A percentile compares a stretch with the other conserved stretches of the same genome.
Evolutionary conservation across 2,329 filamentous ascomycete species (phyloP).

Genomic region (Hymenoscyphus scutula): DNA sequence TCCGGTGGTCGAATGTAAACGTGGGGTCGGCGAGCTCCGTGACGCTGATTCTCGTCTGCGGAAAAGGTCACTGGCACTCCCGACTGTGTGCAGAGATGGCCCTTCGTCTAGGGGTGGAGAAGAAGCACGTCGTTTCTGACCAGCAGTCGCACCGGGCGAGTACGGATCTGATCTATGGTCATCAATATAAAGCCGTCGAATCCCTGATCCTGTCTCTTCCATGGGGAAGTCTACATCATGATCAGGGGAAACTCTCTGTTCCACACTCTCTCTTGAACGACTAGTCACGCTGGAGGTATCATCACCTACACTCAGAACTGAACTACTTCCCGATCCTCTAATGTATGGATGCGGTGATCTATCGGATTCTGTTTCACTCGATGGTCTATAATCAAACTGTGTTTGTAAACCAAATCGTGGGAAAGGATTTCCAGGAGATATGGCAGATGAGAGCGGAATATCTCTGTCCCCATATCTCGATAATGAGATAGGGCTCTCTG

Average conservation of each 20-base stretch:
- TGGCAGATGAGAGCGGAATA: slow-evolving; percentile 31
- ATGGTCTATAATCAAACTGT: slow-evolving; percentile 33
- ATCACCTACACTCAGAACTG: slow-evolving; percentile 42
- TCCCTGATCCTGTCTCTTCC: slow-evolving; percentile 52
- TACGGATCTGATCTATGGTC: slow-evolving; percentile 40
- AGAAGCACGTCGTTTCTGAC: slow-evolving; percentile 63
- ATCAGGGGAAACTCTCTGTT: slow-evolving; percentile 48
- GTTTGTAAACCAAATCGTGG: slow-evolving; percentile 24
- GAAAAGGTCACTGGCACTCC: slow-evolving; percentile 37
- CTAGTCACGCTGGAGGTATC: slow-evolving; percentile 49
- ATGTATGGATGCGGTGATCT: slow-evolving; percentile 32
- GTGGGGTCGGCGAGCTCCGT: slow-evolving; percentile 52
- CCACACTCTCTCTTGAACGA: slow-evolving; percentile 59
- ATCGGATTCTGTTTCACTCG: slow-evolving; percentile 34
- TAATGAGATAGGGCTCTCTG: slow-evolving; percentile 32
- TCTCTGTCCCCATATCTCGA: slow-evolving; percentile 35
- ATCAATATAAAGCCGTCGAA: slow-evolving; percentile 51
- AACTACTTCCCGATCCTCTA: slow-evolving; percentile 48
- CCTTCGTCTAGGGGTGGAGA: slow-evolving; percentile 54
- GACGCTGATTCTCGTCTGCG: slow-evolving; percentile 47
- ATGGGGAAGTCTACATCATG: slow-evolving; percentile 45
- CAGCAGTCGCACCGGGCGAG: slow-evolving; percentile 41
- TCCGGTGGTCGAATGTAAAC: slow-evolving; percentile 55
- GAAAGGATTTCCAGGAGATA: slow-evolving; percentile 32
- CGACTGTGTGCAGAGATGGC: slow-evolving; percentile 35